These are phyloP conservation scores for Nakaseomyces uthaithaninus DNA, from an alignment of 1,139 yeast species.

Conservation along the genomic window DNA sequence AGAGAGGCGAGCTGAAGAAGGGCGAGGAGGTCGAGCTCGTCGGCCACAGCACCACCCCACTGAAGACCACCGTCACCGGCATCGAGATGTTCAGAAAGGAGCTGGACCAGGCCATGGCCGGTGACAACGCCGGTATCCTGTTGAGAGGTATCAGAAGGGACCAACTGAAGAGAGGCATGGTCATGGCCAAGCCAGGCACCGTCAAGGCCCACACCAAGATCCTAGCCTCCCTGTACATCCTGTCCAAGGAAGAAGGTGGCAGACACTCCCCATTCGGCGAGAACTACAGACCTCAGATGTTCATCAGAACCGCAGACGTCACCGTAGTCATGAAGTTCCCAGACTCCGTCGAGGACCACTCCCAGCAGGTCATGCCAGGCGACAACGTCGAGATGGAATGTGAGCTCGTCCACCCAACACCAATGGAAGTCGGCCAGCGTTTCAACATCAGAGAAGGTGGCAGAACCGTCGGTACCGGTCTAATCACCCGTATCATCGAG, in stretches of 20 bases:
- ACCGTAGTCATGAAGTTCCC: slow-evolving; percentile 91
- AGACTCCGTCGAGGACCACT: slow-evolving; percentile 75
- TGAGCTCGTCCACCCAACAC: slow-evolving; percentile 84
- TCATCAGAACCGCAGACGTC: slow-evolving; percentile 92
- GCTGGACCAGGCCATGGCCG: slow-evolving; percentile 94
- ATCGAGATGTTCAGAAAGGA: slow-evolving; percentile 99
- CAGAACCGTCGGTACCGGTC: slow-evolving; percentile 97
- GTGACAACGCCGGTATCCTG: slow-evolving; percentile 97
- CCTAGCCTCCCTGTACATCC: slow-evolving; percentile 85
- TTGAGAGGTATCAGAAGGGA: slow-evolving; percentile 98
- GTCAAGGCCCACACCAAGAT: slow-evolving; percentile 90
- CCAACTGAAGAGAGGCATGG: slow-evolving; percentile 96
- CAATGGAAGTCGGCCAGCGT: slow-evolving; percentile 93
- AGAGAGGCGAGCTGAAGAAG: slow-evolving; percentile 93
- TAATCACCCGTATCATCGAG: slow-evolving; percentile 87
- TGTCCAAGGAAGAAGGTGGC: slow-evolving; percentile 98
- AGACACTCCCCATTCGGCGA: slow-evolving; percentile 96
- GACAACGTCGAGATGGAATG: slow-evolving; percentile 97
- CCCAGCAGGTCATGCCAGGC: slow-evolving; percentile 94
- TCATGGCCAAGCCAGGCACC: slow-evolving; percentile 84
- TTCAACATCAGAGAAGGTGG: slow-evolving; percentile 99
- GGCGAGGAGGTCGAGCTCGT: slow-evolving; percentile 98
- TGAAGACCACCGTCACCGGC: slow-evolving; percentile 94
- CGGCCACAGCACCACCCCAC: slow-evolving; percentile 78
- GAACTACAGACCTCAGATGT: slow-evolving; percentile 97